These are phyloP conservation scores for Lachnellula willkommii DNA, from an alignment of 2,329 filamentous ascomycete genomes.

Conservation along the genomic window DNA sequence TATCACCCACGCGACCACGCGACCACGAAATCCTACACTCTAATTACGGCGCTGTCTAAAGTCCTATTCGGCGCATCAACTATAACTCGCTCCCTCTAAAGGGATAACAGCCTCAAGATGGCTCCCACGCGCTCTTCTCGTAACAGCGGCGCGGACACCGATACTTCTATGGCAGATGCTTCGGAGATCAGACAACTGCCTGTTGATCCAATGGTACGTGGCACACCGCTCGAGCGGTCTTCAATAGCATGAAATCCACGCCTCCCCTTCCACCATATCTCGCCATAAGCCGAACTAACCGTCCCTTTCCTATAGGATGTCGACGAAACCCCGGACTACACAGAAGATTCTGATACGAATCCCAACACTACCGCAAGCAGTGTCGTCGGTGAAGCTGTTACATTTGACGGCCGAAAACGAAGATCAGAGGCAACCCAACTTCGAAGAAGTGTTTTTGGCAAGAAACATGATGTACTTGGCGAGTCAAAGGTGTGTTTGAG, in stretches of 20 bases:
- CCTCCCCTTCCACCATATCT: not conserved
- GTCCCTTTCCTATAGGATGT: slow-evolving; percentile 41
- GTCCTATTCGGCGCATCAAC: slow-evolving; percentile 14
- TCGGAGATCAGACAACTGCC: slow-evolving; percentile 34
- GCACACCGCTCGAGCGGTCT: not conserved
- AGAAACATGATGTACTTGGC: slow-evolving; percentile 87
- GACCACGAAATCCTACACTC: not conserved
- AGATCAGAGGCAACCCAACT: slow-evolving; percentile 84
- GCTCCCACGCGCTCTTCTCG: slow-evolving; percentile 49
- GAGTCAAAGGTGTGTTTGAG: slow-evolving; percentile 71
- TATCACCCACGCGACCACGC: slow-evolving; percentile 18
- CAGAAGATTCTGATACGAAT: slow-evolving; percentile 62
- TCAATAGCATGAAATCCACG: not conserved
- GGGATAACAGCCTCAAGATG: slow-evolving; percentile 38
- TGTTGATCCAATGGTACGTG: slow-evolving; percentile 32
- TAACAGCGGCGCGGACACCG: slow-evolving; percentile 41
- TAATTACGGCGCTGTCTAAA: not conserved
- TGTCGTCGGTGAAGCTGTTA: slow-evolving; percentile 66
- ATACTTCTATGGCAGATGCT: slow-evolving; percentile 59
- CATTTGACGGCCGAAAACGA: slow-evolving; percentile 72
- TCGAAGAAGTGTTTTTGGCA: slow-evolving; percentile 86
- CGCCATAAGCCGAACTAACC: not conserved
- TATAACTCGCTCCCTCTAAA: slow-evolving; percentile 18
- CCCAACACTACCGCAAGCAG: slow-evolving; percentile 74
- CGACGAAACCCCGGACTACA: slow-evolving; percentile 62